Evolutionary conservation across 345 rosid species (phyloP).

Genomic region (Citrus sinensis): DVS_A1.0 CM039165.1:32260001-32260500

Average conservation of each 20-base stretch:
- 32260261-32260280: background rate
- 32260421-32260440: background rate
- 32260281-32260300: slow-evolving; percentile 9
- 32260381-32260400: slow-evolving; percentile 4
- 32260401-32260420: background rate
- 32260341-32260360: background rate
- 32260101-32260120: slow-evolving; percentile 12
- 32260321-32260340: too few relatives aligned
- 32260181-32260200: background rate
- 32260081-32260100: slow-evolving; percentile 34
- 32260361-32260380: background rate
- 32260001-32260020: background rate
- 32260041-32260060: background rate
- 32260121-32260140: slow-evolving; percentile 34
- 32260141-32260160: slow-evolving; percentile 25
- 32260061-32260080: slow-evolving; percentile 13
- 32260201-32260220: too few relatives aligned
- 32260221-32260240: background rate
- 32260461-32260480: too few relatives aligned
- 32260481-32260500: too few relatives aligned
- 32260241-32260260: background rate
- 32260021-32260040: background rate
- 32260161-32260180: background rate
- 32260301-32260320: background rate
- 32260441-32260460: too few relatives aligned